These are phyloP conservation scores for Boletus hoseneyae DNA, from an alignment of 1,284 basidiomycete genomes.

Conservation along the genomic window DNA sequence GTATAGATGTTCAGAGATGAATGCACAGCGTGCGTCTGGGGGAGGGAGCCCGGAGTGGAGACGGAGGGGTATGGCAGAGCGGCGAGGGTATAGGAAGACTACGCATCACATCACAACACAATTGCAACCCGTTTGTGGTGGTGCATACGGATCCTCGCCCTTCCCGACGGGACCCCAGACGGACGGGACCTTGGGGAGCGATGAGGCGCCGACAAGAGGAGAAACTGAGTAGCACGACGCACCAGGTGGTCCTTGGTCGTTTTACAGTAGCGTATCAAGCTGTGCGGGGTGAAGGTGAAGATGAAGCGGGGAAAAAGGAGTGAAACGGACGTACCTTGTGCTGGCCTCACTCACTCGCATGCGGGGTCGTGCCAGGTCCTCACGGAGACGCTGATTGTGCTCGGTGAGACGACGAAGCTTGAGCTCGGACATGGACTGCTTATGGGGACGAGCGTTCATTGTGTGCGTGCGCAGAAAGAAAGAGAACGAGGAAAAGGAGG, in stretches of 20 bases:
- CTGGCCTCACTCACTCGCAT: constrained; percentile 77
- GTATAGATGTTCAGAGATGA: constrained; percentile 20
- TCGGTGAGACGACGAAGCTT: constrained; percentile 78
- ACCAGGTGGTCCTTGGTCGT: constrained; percentile 73
- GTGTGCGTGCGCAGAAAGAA: constrained; percentile 9
- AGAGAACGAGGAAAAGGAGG: constrained; percentile 8
- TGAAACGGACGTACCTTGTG: constrained; percentile 47
- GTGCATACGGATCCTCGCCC: constrained; percentile 86
- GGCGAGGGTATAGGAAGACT: constrained; percentile 29
- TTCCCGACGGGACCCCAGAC: constrained; percentile 93
- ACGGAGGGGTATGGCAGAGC: constrained; percentile 29
- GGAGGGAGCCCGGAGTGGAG: constrained; percentile 2
- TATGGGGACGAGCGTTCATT: constrained; percentile 55
- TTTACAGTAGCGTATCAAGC: constrained; percentile 75
- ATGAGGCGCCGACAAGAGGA: not conserved
- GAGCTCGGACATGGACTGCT: constrained; percentile 78
- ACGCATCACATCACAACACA: constrained; percentile 34
- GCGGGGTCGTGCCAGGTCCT: constrained; percentile 73
- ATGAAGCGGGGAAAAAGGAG: not conserved
- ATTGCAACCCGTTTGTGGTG: constrained; percentile 40
- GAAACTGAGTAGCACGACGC: constrained; percentile 22
- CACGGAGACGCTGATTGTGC: constrained; percentile 73
- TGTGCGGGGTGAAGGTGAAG: constrained; percentile 36
- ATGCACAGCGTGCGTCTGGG: constrained; percentile 17
- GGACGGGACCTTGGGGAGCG: constrained; percentile 62